phyloP scores from a whole-genome alignment of 192 early-diverging fungal species.

The Fimicolochytrium jonesii region DNA sequence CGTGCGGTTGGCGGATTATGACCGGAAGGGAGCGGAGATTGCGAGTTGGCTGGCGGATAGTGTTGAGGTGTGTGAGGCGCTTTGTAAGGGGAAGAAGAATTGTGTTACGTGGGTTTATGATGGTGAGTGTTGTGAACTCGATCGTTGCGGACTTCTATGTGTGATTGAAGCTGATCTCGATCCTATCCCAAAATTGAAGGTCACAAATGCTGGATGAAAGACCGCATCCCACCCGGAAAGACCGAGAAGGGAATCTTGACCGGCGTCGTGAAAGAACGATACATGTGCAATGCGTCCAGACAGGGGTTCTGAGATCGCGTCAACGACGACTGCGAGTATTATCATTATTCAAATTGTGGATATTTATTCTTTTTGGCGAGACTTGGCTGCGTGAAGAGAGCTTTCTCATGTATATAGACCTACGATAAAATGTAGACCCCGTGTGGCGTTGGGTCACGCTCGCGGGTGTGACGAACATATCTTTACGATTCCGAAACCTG shows the following conservation, averaged over 20 bases:
- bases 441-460: no score
- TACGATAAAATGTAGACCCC: no score
- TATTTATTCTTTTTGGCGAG: no score
- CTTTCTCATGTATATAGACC: no score
- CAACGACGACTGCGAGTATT: no score
- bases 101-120: slow-evolving; percentile 10
- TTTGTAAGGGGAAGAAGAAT: neutral
- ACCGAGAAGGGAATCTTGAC: neutral
- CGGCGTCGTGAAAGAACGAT: slow-evolving; percentile 5
- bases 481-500: no score
- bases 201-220: slow-evolving; percentile 1
- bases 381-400: no score
- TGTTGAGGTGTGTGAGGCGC: slow-evolving; percentile 1
- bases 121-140: slow-evolving; percentile 4
- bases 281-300: neutral
- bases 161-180: no score
- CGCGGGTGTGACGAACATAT: no score
- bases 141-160: no score
- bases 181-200: no score
- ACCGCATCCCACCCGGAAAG: neutral
- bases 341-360: no score
- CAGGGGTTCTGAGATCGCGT: neutral
- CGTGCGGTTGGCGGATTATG: neutral
- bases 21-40: slow-evolving; percentile 4
- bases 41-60: neutral